Conservation (phyloP, 495 filamentous ascomycete species). For the Talaromyces ruber region DNA sequence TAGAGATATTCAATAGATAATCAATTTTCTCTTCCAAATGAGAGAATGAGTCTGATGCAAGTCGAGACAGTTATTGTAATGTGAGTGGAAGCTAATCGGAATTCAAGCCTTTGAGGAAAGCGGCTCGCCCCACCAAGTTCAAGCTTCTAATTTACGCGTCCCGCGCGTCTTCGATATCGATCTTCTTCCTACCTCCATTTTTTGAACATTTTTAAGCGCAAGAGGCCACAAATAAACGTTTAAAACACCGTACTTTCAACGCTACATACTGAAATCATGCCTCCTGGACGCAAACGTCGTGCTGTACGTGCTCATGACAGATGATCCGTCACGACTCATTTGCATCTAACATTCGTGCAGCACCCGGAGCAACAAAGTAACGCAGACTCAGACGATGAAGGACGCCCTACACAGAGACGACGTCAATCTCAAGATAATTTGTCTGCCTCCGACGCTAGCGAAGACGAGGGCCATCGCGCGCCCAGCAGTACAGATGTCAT, state of each 20-base stretch:
- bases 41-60: not conserved
- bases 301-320: slow-evolving; percentile 18
- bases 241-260: not conserved
- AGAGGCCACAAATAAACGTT: not conserved
- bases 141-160: not conserved
- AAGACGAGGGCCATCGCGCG: slow-evolving; percentile 17
- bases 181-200: not conserved
- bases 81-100: not conserved
- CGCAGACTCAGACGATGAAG: slow-evolving; percentile 5
- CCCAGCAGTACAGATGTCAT: slow-evolving; percentile 51
- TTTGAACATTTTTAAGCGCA: not conserved
- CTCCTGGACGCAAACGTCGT: slow-evolving; percentile 27
- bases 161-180: not conserved
- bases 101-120: not conserved
- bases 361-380: slow-evolving; percentile 4
- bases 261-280: slow-evolving; percentile 16
- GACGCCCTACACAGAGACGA: slow-evolving; percentile 8
- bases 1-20: not conserved
- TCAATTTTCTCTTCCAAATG: not conserved
- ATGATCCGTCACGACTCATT: not conserved
- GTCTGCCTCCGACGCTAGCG: slow-evolving; percentile 11
- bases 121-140: not conserved
- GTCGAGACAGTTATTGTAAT: not conserved
- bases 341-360: not conserved
- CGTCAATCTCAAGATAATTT: slow-evolving; percentile 13